Conservation (phyloP, 139 green algal genomes). For the Micromonas commoda region DNA sequence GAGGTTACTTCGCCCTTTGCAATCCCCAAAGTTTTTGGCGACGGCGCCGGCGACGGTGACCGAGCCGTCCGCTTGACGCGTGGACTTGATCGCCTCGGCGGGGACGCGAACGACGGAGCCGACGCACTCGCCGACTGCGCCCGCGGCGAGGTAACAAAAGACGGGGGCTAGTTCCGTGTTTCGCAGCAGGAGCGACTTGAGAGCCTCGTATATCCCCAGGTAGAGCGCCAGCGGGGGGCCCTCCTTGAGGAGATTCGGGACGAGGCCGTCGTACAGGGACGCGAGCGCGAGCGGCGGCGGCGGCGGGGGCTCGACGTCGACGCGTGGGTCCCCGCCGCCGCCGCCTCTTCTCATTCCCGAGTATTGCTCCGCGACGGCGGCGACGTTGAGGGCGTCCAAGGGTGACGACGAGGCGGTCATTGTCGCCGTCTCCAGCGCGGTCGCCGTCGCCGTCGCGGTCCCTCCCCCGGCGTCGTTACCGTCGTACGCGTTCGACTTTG, state of each 20-base stretch:
- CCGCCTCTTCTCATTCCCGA: too few species aligned
- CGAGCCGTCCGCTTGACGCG: not conserved
- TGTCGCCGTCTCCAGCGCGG: too few species aligned
- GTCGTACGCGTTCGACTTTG: too few species aligned
- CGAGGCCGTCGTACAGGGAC: conserved; percentile 12
- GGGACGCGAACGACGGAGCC: not conserved
- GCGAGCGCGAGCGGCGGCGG: too few species aligned
- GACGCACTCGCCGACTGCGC: not conserved
- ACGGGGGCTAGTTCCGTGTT: not conserved
- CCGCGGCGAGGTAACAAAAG: not conserved
- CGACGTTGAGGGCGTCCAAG: too few species aligned
- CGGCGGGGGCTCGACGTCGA: too few species aligned
- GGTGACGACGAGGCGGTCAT: too few species aligned
- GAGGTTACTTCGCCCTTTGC: not conserved
- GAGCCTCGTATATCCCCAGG: conserved; percentile 1
- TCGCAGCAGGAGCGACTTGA: not conserved
- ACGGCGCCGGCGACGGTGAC: not conserved
- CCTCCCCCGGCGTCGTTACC: too few species aligned
- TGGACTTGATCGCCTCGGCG: conserved; percentile 7
- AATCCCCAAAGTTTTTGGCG: not conserved
- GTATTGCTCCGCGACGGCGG: too few species aligned
- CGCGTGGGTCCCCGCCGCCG: too few species aligned
- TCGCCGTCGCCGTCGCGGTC: too few species aligned
- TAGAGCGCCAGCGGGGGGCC: conserved; percentile 18
- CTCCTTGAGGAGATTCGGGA: conserved; percentile 8